phyloP scores from a whole-genome alignment of 257 asterid genomes.

The Jacaranda copaia region DNA sequence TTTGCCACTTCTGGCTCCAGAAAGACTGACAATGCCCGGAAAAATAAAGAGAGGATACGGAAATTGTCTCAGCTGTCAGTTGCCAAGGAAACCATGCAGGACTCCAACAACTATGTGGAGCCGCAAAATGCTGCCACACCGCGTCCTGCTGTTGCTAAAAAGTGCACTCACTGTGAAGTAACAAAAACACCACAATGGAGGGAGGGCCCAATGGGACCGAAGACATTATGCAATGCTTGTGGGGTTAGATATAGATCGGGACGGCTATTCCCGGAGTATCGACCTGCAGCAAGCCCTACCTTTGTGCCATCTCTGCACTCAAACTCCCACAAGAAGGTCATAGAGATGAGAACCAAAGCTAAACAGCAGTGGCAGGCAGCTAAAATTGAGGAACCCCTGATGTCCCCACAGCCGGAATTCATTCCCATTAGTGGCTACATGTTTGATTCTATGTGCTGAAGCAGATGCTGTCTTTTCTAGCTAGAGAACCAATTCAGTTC shows the following conservation, averaged over 20 bases:
- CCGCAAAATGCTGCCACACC: conserved; percentile 19
- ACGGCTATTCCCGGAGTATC: conserved; percentile 76
- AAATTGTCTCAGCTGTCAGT: conserved; percentile 21
- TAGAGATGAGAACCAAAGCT: conserved; percentile 55
- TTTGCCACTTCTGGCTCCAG: conserved; percentile 29
- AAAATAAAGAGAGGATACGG: conserved; percentile 43
- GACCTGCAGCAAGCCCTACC: conserved; percentile 85
- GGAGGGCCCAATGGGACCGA: conserved; percentile 80
- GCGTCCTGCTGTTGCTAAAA: conserved; percentile 37
- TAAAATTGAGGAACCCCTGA: conserved; percentile 30
- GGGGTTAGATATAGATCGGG: conserved; percentile 83
- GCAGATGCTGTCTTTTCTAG: conserved; percentile 33
- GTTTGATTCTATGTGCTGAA: conserved; percentile 55
- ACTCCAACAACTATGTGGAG: background rate
- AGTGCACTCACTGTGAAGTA: conserved; percentile 78
- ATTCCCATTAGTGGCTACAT: conserved; percentile 61
- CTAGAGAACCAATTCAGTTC: conserved; percentile 35
- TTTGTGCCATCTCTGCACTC: conserved; percentile 74
- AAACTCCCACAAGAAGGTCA: conserved; percentile 58
- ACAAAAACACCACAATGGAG: conserved; percentile 86
- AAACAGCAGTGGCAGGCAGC: background rate
- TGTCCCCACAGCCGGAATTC: conserved; percentile 58
- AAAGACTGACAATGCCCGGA: conserved; percentile 41
- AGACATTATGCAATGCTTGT: conserved; percentile 86
- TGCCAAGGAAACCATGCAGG: conserved; percentile 19